Conservation (phyloP, 2,329 filamentous ascomycete genomes). For the Raffaelea albimanens region DNA sequence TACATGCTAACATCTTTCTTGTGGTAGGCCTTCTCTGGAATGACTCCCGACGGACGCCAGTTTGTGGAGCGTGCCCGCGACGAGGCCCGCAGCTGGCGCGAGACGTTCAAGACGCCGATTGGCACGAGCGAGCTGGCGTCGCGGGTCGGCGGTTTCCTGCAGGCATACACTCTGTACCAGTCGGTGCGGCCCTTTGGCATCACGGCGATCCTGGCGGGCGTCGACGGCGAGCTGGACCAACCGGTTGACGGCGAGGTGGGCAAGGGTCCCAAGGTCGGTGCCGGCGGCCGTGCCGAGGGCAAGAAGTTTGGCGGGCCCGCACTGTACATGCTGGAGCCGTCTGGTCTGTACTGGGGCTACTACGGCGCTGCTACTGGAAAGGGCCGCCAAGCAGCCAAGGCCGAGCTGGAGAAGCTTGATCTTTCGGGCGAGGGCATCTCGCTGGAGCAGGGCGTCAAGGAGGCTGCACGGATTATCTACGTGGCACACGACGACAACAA, state of each 20-base stretch:
- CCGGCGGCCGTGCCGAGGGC: constrained; percentile 69
- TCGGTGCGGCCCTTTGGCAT: constrained; percentile 95
- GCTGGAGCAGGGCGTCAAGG: constrained; percentile 82
- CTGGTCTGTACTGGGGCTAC: constrained; percentile 96
- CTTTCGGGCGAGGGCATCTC: constrained; percentile 67
- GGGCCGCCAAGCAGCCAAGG: constrained; percentile 92
- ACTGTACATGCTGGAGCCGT: constrained; percentile 98
- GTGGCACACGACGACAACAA: constrained; percentile 98
- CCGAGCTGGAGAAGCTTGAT: constrained; percentile 96
- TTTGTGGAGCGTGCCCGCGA: constrained; percentile 91
- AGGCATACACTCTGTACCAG: constrained; percentile 95
- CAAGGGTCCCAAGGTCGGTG: constrained; percentile 64
- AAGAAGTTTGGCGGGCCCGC: constrained; percentile 80
- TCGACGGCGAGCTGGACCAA: constrained; percentile 79
- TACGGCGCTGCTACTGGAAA: constrained; percentile 97
- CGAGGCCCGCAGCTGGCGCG: constrained; percentile 84
- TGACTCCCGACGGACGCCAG: constrained; percentile 90
- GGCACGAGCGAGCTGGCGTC: constrained; percentile 78
- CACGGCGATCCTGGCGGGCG: constrained; percentile 86
- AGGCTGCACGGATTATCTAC: constrained; percentile 95
- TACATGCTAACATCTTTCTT: not conserved
- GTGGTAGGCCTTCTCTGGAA: constrained; percentile 76
- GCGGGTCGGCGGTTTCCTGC: constrained; percentile 90
- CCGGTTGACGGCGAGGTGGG: constrained; percentile 89
- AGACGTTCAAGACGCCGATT: constrained; percentile 91